A percentile compares a stretch with the other conserved stretches of the same genome.
Conservation (phyloP, 345 rosid genomes). For the Kernera saxatilis region DNA sequence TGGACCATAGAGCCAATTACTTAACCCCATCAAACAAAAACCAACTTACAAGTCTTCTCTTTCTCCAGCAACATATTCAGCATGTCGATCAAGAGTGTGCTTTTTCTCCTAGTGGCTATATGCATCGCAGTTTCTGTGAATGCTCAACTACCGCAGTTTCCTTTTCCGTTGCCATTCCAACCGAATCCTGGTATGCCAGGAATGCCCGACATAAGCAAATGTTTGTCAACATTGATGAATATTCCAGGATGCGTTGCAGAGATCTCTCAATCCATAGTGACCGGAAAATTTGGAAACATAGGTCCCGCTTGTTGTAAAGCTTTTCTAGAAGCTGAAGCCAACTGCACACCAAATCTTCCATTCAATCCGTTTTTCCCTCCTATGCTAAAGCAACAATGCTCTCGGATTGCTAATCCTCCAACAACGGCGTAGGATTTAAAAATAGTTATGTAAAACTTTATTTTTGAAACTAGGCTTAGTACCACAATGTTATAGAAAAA, state of each 20-base stretch:
- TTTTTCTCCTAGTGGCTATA: neutral
- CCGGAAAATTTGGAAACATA: neutral
- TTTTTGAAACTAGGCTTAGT: no score
- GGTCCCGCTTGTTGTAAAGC: slow-evolving; percentile 24
- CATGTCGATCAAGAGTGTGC: neutral
- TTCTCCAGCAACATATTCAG: no score
- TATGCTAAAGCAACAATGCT: neutral
- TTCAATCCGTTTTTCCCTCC: no score
- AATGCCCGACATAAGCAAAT: neutral
- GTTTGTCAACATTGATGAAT: neutral
- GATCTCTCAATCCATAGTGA: neutral
- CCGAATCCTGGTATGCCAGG: neutral
- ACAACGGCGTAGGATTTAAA: neutral
- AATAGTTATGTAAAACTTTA: neutral
- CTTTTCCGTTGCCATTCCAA: neutral
- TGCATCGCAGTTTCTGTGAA: neutral
- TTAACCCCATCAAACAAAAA: neutral
- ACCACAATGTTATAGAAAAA: no score
- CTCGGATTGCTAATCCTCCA: neutral
- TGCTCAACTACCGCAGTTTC: neutral
- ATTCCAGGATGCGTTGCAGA: slow-evolving; percentile 4
- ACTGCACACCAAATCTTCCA: no score
- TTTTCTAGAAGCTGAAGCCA: neutral
- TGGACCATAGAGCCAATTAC: neutral
- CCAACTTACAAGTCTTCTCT: neutral